Base-by-base conservation (phyloP, 1,139 yeast species). In the Yamadazyma jaroonii region DNA sequence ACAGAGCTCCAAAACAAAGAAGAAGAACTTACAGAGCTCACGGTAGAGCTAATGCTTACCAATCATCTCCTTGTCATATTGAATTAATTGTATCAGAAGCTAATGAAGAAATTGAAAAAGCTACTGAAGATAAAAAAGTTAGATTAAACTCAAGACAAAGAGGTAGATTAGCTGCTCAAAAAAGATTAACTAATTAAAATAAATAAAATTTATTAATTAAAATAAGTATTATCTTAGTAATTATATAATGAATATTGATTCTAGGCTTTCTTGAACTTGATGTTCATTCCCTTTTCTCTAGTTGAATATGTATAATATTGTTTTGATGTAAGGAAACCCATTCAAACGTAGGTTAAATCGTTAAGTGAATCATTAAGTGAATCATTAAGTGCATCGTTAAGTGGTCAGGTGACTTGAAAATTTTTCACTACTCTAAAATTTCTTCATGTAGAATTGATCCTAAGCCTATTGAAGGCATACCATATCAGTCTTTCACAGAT, bases 21-120 rank as follows among this genome's bases (percentile, higher is more conserved):
- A 92, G 98, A 81, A 89, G 99, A 81, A 92, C 98, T 68, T 94
- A 80, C 96, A 92, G 99, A 84, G 98, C 98, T 64, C 98, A 92
- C 84, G 99, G 99, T 86, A 90, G 97, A 84, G 87, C 89, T 72
- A 92, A 90, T 77, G 96, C 96, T 62, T 92, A 88, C 90, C 94
- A 88, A 79, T 87, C 97, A 50, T 81, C 90, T 63, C 98, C 98
- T 69, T 89, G 95, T 65, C 99, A 94, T 86, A 90, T 94, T 70
- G 98, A 94, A 82, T 78, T 94, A 70, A 84, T 88, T 67, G 79
- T 94, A 64, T 84, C 97, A 64, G 98, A 94, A 82, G 88, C 84
- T 74, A 92, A 78, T 60, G 97, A 89, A 75, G 81, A 78, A 65
- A 90, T 92, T 69, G 90, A 84, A 66, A 92, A 92, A 84, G 90